These are phyloP conservation scores for Quercus dentata DNA, from an alignment of 306 rosid species.

Conservation along the genomic window DNA sequence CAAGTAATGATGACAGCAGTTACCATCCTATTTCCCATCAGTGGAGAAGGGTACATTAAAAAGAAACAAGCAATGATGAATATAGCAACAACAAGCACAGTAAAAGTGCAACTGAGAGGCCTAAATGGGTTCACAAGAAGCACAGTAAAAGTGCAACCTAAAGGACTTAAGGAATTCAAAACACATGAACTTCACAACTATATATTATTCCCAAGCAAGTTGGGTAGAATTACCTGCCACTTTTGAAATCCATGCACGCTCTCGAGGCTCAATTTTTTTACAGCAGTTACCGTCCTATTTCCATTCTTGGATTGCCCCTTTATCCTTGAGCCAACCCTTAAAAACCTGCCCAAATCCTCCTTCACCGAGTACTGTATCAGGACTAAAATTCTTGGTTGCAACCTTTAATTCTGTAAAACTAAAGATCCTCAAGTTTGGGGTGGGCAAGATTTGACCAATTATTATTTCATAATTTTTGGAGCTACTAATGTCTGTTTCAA, in stretches of 20 bases:
- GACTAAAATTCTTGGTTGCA: slow-evolving; percentile 80
- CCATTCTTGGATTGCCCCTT: slow-evolving; percentile 42
- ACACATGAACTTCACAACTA: not conserved
- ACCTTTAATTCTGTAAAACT: slow-evolving; percentile 59
- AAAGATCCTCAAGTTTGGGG: slow-evolving; percentile 66
- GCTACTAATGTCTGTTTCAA: no score
- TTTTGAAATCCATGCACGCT: slow-evolving; percentile 80
- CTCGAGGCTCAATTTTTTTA: slow-evolving; percentile 76
- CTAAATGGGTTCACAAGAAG: no score
- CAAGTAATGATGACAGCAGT: no score
- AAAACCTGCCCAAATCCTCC: slow-evolving; percentile 93
- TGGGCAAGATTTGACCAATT: slow-evolving; percentile 65
- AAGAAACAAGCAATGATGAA: no score
- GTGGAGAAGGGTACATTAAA: no score
- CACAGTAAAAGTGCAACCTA: not conserved
- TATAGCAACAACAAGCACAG: no score
- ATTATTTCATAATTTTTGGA: no score
- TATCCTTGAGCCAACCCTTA: slow-evolving; percentile 87
- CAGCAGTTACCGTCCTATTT: slow-evolving; percentile 60
- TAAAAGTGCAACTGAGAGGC: not conserved
- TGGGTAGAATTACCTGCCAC: slow-evolving; percentile 66
- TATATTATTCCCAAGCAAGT: not conserved
- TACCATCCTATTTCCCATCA: no score
- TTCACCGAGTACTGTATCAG: slow-evolving; percentile 37
- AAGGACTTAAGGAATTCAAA: not conserved